Conservation (phyloP, 202 grass and related monocot genomes). For the Setaria viridis region DNA sequence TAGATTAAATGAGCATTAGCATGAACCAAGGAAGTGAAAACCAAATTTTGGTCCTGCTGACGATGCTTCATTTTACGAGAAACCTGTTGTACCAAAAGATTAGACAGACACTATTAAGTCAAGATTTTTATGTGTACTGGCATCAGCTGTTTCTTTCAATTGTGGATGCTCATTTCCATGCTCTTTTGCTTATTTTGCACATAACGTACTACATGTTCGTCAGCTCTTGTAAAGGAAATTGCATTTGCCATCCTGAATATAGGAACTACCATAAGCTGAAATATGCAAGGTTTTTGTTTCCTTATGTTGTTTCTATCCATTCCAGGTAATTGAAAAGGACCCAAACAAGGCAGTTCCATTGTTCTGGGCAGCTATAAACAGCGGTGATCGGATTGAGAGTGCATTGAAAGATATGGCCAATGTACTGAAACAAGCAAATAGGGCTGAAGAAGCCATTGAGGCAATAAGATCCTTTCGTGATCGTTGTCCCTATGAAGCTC, state of each 20-base stretch:
- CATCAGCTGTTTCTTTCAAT: not conserved
- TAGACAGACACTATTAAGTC: not conserved
- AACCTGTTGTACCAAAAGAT: not conserved
- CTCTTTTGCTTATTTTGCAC: not conserved
- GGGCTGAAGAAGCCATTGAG: constrained; percentile 75
- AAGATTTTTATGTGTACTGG: constrained; percentile 4
- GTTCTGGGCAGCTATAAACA: constrained; percentile 81
- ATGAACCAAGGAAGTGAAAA: not conserved
- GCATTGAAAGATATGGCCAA: constrained; percentile 81
- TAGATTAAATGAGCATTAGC: not conserved
- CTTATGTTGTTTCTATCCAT: constrained; percentile 22
- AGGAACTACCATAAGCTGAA: constrained; percentile 27
- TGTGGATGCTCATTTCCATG: not conserved
- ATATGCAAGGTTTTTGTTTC: constrained; percentile 15
- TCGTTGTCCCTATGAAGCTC: constrained; percentile 65
- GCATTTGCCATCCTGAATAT: constrained; percentile 8
- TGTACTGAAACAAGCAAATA: constrained; percentile 71
- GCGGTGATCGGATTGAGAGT: constrained; percentile 76
- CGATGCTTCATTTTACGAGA: not conserved
- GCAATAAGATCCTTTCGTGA: constrained; percentile 72
- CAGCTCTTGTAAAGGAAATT: constrained; percentile 15
- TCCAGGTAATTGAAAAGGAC: constrained; percentile 75
- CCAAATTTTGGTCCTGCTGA: not conserved
- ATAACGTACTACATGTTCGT: constrained; percentile 2
- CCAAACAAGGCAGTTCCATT: constrained; percentile 74